Conservation (phyloP, 164 flowering plant genomes). For the Kingdonia uniflora region DNA sequence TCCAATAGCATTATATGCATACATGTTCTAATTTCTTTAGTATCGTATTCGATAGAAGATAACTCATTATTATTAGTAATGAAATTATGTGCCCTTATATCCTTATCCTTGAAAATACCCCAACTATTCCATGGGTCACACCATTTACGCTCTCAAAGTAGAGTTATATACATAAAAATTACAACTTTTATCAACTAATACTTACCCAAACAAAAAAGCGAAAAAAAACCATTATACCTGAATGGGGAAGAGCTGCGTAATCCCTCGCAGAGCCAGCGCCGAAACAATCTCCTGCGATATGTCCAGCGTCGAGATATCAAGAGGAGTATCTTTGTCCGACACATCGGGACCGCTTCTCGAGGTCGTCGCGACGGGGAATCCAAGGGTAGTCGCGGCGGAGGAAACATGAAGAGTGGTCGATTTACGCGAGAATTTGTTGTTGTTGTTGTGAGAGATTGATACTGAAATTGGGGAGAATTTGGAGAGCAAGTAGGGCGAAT, state of each 20-base stretch:
- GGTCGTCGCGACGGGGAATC: background rate
- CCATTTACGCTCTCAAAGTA: too few species aligned
- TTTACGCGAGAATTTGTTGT: background rate
- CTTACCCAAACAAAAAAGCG: background rate
- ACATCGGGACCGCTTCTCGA: background rate
- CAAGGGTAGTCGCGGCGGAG: constrained; percentile 10
- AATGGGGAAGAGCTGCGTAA: constrained; percentile 26
- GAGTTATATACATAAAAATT: background rate
- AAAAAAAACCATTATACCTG: constrained; percentile 10
- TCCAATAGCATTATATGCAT: too few species aligned
- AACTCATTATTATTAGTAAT: too few species aligned
- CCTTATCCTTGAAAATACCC: too few species aligned
- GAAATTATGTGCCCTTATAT: background rate
- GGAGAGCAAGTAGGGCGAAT: constrained; percentile 9
- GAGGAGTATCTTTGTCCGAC: background rate
- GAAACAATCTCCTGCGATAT: constrained; percentile 25
- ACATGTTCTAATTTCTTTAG: too few species aligned
- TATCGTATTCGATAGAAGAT: too few species aligned
- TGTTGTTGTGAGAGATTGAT: constrained; percentile 2
- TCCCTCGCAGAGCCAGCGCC: constrained; percentile 19
- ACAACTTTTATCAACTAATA: background rate
- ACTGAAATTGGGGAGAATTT: background rate
- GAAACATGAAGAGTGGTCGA: background rate
- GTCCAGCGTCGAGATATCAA: constrained; percentile 21
- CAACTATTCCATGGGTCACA: too few species aligned